A percentile compares a stretch with the other conserved stretches of the same genome.
Evolutionary conservation across 2,329 filamentous ascomycete species (phyloP).

Genomic region (Fusarium compactum): DNA sequence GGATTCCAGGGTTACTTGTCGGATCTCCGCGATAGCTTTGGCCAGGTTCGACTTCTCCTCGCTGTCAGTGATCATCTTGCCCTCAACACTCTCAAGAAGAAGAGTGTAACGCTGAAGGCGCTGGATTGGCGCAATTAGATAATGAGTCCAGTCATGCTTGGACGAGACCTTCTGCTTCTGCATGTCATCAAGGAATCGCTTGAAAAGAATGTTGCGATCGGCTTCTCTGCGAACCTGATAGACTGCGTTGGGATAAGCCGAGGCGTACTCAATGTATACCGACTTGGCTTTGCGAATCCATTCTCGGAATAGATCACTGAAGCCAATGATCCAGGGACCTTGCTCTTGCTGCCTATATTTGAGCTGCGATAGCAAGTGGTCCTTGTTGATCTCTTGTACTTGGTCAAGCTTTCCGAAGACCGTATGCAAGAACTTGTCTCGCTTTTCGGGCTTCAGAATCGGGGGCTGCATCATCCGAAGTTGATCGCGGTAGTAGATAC

Average conservation of each 20-base stretch:
- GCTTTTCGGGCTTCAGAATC: constrained; percentile 81
- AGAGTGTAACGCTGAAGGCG: constrained; percentile 91
- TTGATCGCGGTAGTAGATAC: constrained; percentile 86
- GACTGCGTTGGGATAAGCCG: constrained; percentile 84
- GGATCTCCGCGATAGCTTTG: constrained; percentile 92
- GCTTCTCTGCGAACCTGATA: constrained; percentile 87
- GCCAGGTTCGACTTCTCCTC: constrained; percentile 90
- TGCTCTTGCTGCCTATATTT: constrained; percentile 98
- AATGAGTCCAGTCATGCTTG: constrained; percentile 93
- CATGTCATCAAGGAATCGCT: constrained; percentile 84
- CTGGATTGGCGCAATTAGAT: constrained; percentile 92
- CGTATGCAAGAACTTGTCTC: constrained; percentile 82
- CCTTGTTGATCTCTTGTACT: constrained; percentile 91
- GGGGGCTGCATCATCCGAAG: constrained; percentile 79
- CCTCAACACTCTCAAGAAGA: constrained; percentile 83
- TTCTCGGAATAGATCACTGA: constrained; percentile 97
- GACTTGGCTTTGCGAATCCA: constrained; percentile 95
- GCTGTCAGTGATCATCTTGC: constrained; percentile 84
- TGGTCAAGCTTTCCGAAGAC: constrained; percentile 94
- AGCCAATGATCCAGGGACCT: constrained; percentile 92
- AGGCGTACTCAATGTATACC: constrained; percentile 92
- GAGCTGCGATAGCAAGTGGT: constrained; percentile 89
- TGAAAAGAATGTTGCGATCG: constrained; percentile 87
- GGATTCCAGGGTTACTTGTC: constrained; percentile 87
- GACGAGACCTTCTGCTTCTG: constrained; percentile 82